Evolutionary conservation across 768 basidiomycete species (phyloP).

Genomic region (Trametes punicea): DNA sequence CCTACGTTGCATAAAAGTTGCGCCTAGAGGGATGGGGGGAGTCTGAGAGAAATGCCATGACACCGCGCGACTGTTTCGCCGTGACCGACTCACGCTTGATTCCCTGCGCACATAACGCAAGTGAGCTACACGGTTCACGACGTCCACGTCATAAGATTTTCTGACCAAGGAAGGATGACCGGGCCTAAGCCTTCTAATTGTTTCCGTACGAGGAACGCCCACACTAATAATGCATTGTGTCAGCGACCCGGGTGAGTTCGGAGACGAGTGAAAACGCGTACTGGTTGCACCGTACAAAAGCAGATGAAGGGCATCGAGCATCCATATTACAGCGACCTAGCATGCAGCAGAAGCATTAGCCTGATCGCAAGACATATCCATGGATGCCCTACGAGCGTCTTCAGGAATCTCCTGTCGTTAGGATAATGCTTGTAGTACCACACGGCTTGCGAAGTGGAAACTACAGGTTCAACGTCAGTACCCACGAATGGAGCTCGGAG

Average conservation of each 20-base stretch:
- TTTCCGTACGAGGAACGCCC: constrained; percentile 4
- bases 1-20: constrained; percentile 5
- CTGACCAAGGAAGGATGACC: constrained; percentile 5
- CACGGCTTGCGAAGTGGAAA: constrained; percentile 1
- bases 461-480: neutral
- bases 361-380: neutral
- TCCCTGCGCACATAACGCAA: neutral
- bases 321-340: constrained; percentile 6
- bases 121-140: neutral
- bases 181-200: neutral
- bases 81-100: constrained; percentile 3
- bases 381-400: neutral
- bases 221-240: neutral
- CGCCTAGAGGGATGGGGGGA: neutral
- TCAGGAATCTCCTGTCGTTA: constrained; percentile 7
- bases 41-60: neutral
- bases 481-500: neutral
- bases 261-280: neutral
- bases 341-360: no score
- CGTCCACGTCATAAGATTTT: neutral
- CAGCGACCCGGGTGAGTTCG: neutral
- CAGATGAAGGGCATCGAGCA: constrained; percentile 4
- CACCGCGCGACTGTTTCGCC: no score
- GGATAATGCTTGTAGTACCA: constrained; percentile 17
- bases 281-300: constrained; percentile 2